Percentiles rank a stretch among this genome's conserved stretches.
Evolutionary conservation across 1,284 basidiomycete species (phyloP).

Genomic region (Prillingera fragicola): DNA sequence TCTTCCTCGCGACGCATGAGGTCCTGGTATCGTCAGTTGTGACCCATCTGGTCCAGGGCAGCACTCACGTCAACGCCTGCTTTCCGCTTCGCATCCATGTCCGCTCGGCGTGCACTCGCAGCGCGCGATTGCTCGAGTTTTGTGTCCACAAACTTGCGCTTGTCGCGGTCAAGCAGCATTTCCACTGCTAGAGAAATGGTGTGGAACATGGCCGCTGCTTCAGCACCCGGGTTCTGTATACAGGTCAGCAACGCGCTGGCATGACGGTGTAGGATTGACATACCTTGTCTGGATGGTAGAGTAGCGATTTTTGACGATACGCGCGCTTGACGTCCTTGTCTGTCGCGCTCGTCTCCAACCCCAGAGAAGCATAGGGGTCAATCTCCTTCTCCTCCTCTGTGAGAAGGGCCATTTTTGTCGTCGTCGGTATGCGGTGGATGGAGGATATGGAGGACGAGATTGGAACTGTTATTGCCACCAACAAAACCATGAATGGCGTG

Average conservation of each 20-base stretch:
- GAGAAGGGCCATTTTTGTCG: slow-evolving; percentile 25
- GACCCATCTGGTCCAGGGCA: neutral
- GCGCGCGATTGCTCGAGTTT: slow-evolving; percentile 67
- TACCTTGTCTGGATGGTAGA: slow-evolving; percentile 82
- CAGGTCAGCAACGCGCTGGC: neutral
- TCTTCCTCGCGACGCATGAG: slow-evolving; percentile 74
- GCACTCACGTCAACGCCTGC: slow-evolving; percentile 57
- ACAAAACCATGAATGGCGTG: too few species aligned
- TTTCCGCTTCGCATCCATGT: slow-evolving; percentile 73
- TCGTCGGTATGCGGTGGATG: neutral
- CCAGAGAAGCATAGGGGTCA: slow-evolving; percentile 73
- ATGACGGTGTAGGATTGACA: slow-evolving; percentile 35
- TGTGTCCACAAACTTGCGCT: slow-evolving; percentile 75
- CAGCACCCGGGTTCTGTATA: slow-evolving; percentile 22
- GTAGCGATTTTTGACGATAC: slow-evolving; percentile 73
- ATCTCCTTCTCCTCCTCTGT: slow-evolving; percentile 47
- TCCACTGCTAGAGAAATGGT: slow-evolving; percentile 79
- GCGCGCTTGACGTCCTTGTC: slow-evolving; percentile 79
- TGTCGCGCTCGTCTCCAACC: slow-evolving; percentile 61
- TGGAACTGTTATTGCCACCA: neutral
- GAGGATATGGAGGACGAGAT: neutral
- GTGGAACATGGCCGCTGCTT: slow-evolving; percentile 72
- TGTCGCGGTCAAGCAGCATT: slow-evolving; percentile 72
- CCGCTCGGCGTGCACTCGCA: slow-evolving; percentile 64
- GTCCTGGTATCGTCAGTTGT: slow-evolving; percentile 52